Base-by-base conservation (phyloP, 2,329 filamentous ascomycete genomes). In the Pseudocercospora pini-densiflorae region DNA sequence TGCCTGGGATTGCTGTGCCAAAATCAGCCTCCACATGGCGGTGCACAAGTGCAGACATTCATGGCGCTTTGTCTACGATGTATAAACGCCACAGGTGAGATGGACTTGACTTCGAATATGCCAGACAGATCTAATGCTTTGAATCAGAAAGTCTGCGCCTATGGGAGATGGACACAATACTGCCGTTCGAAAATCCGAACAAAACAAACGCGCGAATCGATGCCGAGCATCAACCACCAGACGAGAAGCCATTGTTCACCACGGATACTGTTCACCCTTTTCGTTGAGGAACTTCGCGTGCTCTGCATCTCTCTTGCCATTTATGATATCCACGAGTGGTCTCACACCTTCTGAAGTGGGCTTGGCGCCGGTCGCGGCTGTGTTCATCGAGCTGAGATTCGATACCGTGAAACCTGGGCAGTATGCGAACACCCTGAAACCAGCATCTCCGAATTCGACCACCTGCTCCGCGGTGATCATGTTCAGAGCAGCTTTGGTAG, bases 401-500 rank as follows among this genome's bases (percentile, higher is more conserved):
- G 73, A 77, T 12, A 75, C 72, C 0, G 76, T 79, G 61, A 80
- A 81, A 0, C 79, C 79, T 0, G 79, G 80, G 68, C 77, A 77
- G 58, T 75, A 81, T 6, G 76, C 72, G 65, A 79, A 80, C 0
- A 81, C 76, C 66, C 78, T 81, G 64, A 80, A 72, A 0, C 76
- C 76, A 3, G 58, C 27, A 12, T 63, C 24, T 0, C 61, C 68
- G 31, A 71, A 75, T 47, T 75, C 74, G 4, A 75, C 73, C 31
- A 68, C 67, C 58, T 74, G 71, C 31, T 59, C 43, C 16, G 75
- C 73, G 8, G 72, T 75, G 12, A 81, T 63, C 79, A 81, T 81
- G 45, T 80, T 80, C 67, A 80, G 63, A 1, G 80, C 80, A 4
- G 78, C 73, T 66, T 81, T 81, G 29, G 74, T 78, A 0, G 76